Conservation (phyloP, 306 rosid species). For the Chamaecrista fasciculata region DNA sequence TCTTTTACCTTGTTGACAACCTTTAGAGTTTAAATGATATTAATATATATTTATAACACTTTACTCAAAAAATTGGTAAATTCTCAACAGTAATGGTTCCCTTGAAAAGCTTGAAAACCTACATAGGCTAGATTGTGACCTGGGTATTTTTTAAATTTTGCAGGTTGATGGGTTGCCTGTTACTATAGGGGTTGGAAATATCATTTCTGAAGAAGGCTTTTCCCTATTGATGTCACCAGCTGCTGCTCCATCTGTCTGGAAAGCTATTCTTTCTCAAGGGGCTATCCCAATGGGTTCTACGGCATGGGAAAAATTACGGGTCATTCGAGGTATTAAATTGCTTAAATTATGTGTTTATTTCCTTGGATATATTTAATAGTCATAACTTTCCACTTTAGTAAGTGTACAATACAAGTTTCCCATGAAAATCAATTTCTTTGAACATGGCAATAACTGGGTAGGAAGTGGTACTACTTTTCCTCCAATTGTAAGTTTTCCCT, state of each 20-base stretch:
- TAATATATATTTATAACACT: too few relatives aligned
- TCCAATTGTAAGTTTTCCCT: not conserved
- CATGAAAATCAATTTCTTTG: not conserved
- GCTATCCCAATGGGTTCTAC: constrained; percentile 81
- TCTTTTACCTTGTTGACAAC: constrained; percentile 17
- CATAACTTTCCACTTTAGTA: not conserved
- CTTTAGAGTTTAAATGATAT: constrained; percentile 8
- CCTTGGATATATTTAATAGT: not conserved
- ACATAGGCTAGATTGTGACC: constrained; percentile 10
- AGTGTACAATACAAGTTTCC: not conserved
- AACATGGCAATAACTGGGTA: not conserved
- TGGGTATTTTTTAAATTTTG: constrained; percentile 20
- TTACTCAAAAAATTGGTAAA: constrained; percentile 3
- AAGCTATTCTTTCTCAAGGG: constrained; percentile 69
- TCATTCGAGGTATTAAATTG: constrained; percentile 56
- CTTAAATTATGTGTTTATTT: constrained; percentile 19
- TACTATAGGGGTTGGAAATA: constrained; percentile 83
- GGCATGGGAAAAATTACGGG: constrained; percentile 83
- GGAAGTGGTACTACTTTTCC: not conserved
- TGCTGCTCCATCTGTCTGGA: constrained; percentile 82
- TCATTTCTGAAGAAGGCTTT: constrained; percentile 82
- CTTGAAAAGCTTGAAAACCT: constrained; percentile 6
- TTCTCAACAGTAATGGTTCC: constrained; percentile 12
- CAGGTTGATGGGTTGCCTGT: constrained; percentile 84
- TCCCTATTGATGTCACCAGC: constrained; percentile 81